phyloP scores from a whole-genome alignment of 2,329 filamentous ascomycete species.

The Clonostachys rosea region DNA sequence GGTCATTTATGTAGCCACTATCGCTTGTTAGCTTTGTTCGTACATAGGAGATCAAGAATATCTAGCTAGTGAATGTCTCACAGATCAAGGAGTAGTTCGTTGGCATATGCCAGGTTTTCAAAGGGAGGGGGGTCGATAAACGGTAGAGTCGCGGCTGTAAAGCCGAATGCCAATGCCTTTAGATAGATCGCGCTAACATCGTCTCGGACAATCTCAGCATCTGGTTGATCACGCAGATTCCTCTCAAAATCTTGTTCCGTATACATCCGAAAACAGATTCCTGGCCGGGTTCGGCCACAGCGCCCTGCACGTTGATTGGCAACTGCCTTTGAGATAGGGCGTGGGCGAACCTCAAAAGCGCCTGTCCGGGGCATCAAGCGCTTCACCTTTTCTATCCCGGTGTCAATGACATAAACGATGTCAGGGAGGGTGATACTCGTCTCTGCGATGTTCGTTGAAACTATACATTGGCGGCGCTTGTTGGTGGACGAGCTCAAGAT shows the following conservation, averaged over 20 bases:
- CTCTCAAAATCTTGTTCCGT: conserved; percentile 3
- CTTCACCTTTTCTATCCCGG: conserved; percentile 4
- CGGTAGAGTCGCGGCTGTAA: too few species aligned
- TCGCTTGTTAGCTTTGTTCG: too few species aligned
- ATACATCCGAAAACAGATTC: conserved; percentile 7
- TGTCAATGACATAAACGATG: conserved; percentile 6
- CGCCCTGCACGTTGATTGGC: conserved; percentile 5
- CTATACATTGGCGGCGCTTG: neutral
- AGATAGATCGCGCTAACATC: too few species aligned
- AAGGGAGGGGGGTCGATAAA: too few species aligned
- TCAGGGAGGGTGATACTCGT: conserved; percentile 4
- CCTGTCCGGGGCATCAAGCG: conserved; percentile 4
- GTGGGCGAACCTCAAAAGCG: conserved; percentile 1
- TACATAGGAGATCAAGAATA: too few species aligned
- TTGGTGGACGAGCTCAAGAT: neutral
- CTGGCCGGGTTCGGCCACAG: conserved; percentile 5
- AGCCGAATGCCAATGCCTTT: too few species aligned
- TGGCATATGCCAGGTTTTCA: too few species aligned
- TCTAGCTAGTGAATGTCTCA: too few species aligned
- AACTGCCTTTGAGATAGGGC: conserved; percentile 7
- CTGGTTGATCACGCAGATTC: neutral
- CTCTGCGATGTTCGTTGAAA: conserved; percentile 2
- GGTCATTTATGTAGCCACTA: too few species aligned
- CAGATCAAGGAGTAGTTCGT: too few species aligned
- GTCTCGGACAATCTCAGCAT: too few species aligned